Percentiles rank a stretch among this genome's conserved stretches.
These are phyloP conservation scores for Erigeron philadelphicus DNA, from an alignment of 140 eudicot genomes.

Conservation along the genomic window DNA sequence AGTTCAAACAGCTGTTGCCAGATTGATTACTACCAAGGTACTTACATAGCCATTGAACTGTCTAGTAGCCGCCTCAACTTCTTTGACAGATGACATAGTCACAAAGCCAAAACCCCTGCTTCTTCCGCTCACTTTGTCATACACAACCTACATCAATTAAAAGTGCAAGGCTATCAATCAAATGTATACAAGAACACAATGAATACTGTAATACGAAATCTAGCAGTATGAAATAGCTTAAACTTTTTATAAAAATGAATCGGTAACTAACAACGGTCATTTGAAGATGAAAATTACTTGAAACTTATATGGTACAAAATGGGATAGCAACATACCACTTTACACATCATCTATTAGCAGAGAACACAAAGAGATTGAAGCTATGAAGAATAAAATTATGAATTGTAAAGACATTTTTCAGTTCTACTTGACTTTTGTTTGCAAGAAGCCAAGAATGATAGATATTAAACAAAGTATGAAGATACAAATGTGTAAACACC, in stretches of 20 bases:
- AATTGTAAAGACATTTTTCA: neutral
- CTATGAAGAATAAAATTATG: neutral
- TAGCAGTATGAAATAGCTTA: neutral
- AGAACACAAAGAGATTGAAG: neutral
- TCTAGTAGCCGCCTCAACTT: constrained; percentile 60
- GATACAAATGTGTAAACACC: neutral
- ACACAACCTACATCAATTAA: constrained; percentile 57
- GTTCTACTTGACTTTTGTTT: constrained; percentile 5
- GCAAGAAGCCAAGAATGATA: constrained; percentile 2
- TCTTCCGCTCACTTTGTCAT: constrained; percentile 71
- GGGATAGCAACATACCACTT: neutral
- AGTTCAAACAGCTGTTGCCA: neutral
- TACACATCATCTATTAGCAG: neutral
- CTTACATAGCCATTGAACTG: constrained; percentile 80
- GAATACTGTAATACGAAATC: too few relatives aligned
- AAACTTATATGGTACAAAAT: neutral
- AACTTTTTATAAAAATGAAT: neutral
- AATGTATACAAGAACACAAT: neutral
- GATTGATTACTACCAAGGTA: neutral
- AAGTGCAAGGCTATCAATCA: neutral
- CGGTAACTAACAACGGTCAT: neutral
- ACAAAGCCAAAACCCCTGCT: constrained; percentile 87
- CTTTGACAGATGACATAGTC: constrained; percentile 67
- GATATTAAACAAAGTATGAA: neutral
- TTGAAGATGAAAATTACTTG: neutral